Evolutionary conservation across 768 basidiomycete genomes (phyloP).

Genomic region (Suillus bovinus): DNA sequence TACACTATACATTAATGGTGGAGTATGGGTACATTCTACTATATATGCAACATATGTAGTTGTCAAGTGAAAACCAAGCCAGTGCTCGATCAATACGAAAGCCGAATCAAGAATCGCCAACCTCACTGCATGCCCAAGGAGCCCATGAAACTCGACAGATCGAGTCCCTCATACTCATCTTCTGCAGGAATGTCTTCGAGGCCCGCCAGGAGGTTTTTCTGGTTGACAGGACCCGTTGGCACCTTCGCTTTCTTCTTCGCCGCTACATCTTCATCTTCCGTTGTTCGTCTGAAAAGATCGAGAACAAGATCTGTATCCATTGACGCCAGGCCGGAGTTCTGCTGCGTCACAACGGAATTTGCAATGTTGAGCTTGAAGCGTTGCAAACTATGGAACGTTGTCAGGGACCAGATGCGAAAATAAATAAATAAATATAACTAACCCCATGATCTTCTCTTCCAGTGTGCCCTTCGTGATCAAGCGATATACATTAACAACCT

Average conservation of each 20-base stretch:
- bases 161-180: conserved; percentile 89
- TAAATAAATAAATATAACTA: conserved; percentile 26
- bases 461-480: conserved; percentile 95
- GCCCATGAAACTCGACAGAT: conserved; percentile 85
- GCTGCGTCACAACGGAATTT: conserved; percentile 94
- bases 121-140: conserved; percentile 60
- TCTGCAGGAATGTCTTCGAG: conserved; percentile 90
- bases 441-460: conserved; percentile 99
- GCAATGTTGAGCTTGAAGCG: conserved; percentile 99
- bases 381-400: conserved; percentile 58
- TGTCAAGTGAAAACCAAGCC: conserved; percentile 15
- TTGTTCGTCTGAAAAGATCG: conserved; percentile 86
- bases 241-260: conserved; percentile 51
- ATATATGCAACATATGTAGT: conserved; percentile 35
- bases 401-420: conserved; percentile 5
- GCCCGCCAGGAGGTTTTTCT: conserved; percentile 86
- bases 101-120: conserved; percentile 1
- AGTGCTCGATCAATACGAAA: conserved; percentile 19
- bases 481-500: conserved; percentile 98
- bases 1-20: conserved; percentile 35
- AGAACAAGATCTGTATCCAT: conserved; percentile 98
- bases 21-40: conserved; percentile 35
- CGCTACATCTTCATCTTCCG: conserved; percentile 70
- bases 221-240: conserved; percentile 56
- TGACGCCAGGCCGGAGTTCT: conserved; percentile 88